These are phyloP conservation scores for Alternaria triticina DNA, from an alignment of 2,329 filamentous ascomycete species.

Conservation along the genomic window DNA sequence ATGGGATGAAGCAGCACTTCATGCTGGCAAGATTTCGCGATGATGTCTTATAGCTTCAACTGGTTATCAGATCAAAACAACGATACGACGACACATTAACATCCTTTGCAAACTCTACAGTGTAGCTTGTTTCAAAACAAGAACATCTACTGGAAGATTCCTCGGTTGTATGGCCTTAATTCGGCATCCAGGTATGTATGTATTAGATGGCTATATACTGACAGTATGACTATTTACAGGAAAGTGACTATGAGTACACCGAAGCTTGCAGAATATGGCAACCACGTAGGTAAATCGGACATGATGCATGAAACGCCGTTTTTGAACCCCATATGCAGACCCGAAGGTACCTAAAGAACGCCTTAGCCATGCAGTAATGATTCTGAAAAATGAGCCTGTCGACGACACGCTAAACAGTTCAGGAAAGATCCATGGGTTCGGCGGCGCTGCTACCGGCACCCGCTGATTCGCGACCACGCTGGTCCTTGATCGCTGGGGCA, in stretches of 20 bases:
- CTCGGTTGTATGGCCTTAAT: not conserved
- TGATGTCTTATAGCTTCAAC: not conserved
- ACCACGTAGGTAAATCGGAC: not conserved
- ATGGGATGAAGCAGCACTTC: not conserved
- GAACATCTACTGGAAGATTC: not conserved
- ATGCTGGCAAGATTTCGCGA: not conserved
- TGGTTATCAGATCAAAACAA: too few species aligned
- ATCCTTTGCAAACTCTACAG: too few species aligned
- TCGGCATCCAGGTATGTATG: not conserved
- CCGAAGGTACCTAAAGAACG: not conserved
- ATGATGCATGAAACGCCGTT: conserved; percentile 5
- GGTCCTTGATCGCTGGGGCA: conserved; percentile 5
- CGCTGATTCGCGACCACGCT: conserved; percentile 4
- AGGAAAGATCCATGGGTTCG: conserved; percentile 18
- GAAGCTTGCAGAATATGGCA: not conserved
- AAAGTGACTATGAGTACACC: not conserved
- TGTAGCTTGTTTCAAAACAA: not conserved
- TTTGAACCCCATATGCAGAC: not conserved
- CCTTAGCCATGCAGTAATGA: conserved; percentile 12
- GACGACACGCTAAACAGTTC: not conserved
- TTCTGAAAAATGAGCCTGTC: not conserved
- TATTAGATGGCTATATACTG: not conserved
- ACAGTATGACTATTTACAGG: conserved; percentile 1
- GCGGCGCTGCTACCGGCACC: conserved; percentile 7
- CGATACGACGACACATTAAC: not conserved